phyloP scores from a whole-genome alignment of 2,329 filamentous ascomycete genomes.

The Triangularia verruculosa region DNA sequence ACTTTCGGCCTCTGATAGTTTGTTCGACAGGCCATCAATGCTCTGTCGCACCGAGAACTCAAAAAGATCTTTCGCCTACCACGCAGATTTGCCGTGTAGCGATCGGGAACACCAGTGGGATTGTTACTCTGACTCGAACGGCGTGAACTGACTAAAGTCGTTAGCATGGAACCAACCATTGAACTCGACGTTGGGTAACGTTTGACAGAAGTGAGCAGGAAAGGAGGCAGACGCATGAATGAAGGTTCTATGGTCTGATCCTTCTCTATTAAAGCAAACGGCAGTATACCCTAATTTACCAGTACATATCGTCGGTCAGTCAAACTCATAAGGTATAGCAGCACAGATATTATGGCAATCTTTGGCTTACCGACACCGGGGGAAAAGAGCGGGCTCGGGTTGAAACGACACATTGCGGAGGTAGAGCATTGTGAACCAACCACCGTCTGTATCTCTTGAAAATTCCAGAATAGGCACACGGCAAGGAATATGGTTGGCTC shows the following conservation, averaged over 20 bases:
- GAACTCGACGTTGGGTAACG: not conserved
- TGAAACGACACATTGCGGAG: conserved; percentile 5
- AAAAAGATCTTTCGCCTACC: not conserved
- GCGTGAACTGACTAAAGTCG: not conserved
- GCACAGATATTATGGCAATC: not conserved
- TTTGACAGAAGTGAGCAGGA: not conserved
- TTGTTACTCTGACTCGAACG: not conserved
- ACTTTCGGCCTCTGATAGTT: not conserved
- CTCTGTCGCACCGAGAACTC: not conserved
- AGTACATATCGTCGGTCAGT: too few relatives aligned
- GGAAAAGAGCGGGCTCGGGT: not conserved
- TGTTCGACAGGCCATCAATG: not conserved
- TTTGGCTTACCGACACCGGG: not conserved
- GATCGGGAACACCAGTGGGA: not conserved
- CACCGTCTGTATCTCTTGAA: conserved; percentile 1
- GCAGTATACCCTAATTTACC: not conserved
- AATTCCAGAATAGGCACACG: conserved; percentile 2
- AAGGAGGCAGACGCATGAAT: not conserved
- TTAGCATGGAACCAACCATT: not conserved
- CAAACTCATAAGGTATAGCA: not conserved
- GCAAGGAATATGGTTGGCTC: conserved; percentile 6
- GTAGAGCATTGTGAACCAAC: conserved; percentile 1
- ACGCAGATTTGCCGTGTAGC: not conserved
- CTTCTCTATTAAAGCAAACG: not conserved
- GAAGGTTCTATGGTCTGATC: not conserved